A percentile compares a stretch with the other conserved stretches of the same genome.
Conservation (phyloP, 805 yeast species). For the Saccharomycopsis capsularis region DNA sequence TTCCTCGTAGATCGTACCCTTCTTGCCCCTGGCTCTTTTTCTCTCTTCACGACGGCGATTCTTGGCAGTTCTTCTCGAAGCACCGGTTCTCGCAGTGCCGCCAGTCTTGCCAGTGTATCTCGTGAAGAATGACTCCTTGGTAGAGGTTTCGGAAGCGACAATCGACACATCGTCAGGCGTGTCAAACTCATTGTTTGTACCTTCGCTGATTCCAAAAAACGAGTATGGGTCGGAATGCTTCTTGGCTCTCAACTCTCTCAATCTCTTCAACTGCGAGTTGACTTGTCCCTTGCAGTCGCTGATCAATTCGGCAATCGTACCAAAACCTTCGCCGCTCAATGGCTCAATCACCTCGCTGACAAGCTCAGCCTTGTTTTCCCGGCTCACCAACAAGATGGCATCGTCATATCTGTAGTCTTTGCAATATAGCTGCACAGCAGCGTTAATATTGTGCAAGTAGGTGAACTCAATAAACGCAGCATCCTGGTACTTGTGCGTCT, state of each 20-base stretch:
- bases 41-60: slow-evolving; percentile 93
- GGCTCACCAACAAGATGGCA: slow-evolving; percentile 61
- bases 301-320: slow-evolving; percentile 73
- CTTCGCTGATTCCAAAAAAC: slow-evolving; percentile 53
- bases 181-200: slow-evolving; percentile 38
- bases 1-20: slow-evolving; percentile 96
- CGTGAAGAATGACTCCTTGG: slow-evolving; percentile 88
- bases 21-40: slow-evolving; percentile 93
- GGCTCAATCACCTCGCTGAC: slow-evolving; percentile 52
- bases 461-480: slow-evolving; percentile 72
- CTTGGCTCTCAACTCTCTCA: slow-evolving; percentile 78
- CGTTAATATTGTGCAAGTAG: slow-evolving; percentile 53
- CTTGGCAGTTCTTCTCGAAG: slow-evolving; percentile 85
- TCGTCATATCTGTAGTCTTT: slow-evolving; percentile 67
- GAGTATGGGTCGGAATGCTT: slow-evolving; percentile 80
- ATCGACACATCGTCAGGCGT: slow-evolving; percentile 90
- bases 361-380: slow-evolving; percentile 35
- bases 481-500: slow-evolving; percentile 65
- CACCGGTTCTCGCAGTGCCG: slow-evolving; percentile 96
- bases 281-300: slow-evolving; percentile 92
- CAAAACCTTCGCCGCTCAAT: slow-evolving; percentile 81
- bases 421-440: slow-evolving; percentile 63
- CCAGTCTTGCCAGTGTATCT: slow-evolving; percentile 93
- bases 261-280: slow-evolving; percentile 71
- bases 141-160: slow-evolving; percentile 90